Conservation (phyloP, 1,284 basidiomycete genomes). For the Ustilago esculenta region DNA sequence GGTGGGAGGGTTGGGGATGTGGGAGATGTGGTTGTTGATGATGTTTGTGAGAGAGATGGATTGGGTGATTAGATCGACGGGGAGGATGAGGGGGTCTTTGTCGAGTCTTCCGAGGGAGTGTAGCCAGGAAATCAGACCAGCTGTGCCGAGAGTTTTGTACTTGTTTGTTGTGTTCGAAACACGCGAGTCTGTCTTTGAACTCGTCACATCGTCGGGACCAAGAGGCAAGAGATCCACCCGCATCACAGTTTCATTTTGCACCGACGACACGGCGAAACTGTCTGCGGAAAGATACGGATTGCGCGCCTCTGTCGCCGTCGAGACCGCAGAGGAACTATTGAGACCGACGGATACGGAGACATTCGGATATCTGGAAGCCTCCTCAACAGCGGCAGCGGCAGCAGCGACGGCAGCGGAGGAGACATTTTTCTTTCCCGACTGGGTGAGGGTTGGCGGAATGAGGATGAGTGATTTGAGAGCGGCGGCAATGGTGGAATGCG, state of each 20-base stretch:
- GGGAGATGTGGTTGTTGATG: slow-evolving; percentile 51
- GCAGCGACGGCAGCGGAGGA: slow-evolving; percentile 36
- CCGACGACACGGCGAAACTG: slow-evolving; percentile 32
- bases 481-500: slow-evolving; percentile 53
- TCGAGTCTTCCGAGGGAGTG: slow-evolving; percentile 59
- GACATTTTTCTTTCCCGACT: slow-evolving; percentile 33
- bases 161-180: slow-evolving; percentile 22
- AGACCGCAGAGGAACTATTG: slow-evolving; percentile 25
- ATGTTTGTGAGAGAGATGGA: slow-evolving; percentile 54
- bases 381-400: slow-evolving; percentile 35
- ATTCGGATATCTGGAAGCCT: slow-evolving; percentile 45
- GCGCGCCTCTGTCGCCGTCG: slow-evolving; percentile 12
- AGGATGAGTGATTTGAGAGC: slow-evolving; percentile 61
- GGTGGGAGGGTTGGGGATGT: slow-evolving; percentile 42
- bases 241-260: slow-evolving; percentile 44
- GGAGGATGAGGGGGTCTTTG: slow-evolving; percentile 64
- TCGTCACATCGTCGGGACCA: slow-evolving; percentile 50
- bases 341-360: slow-evolving; percentile 51
- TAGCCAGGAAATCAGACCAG: slow-evolving; percentile 65
- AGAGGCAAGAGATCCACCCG: slow-evolving; percentile 59
- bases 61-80: slow-evolving; percentile 61
- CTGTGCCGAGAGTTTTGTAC: slow-evolving; percentile 57
- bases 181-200: slow-evolving; percentile 13
- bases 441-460: slow-evolving; percentile 37
- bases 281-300: slow-evolving; percentile 33